Base-by-base conservation (phyloP, 2,329 filamentous ascomycete species). In the Diaporthe sp. region DNA sequence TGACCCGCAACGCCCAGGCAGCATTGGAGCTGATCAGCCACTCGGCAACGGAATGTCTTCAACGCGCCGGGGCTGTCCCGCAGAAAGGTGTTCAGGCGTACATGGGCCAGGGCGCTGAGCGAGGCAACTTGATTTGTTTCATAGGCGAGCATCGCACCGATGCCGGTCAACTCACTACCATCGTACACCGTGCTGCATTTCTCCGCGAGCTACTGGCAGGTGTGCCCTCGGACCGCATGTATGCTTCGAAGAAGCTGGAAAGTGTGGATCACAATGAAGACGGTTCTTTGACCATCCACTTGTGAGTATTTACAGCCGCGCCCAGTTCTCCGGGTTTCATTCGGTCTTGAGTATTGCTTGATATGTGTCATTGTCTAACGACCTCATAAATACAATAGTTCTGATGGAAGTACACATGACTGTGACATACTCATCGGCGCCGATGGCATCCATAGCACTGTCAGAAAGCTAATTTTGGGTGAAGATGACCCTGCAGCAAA, bases 351-450 rank as follows among this genome's bases (percentile, higher is more conserved):
- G 45, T 10, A 47, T 6, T 47, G 28, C 12, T n/a, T 13, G 1
- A 25, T 4, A 52, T 13, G 1, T 50, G 13, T 12, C 47, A 52
- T 5, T 25, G 1, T 25, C 3, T 25, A 52, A 52, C n/a, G 13
- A 22, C 3, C 3, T 50, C 22, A 50, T 4, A n/a, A 50, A 8
- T 13, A 12, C 12, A 3, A 25, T 6, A 25, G 47, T 8, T 52
- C 77, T 1, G 79, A 80, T 35, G 76, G 74, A 2, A 79, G 70
- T 6, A 78, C 74, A 1, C 77, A 79, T 50, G 77, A 79, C 6
- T 80, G 82, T n/a, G 82, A 85, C 72, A 77, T 84, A n/a, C 80
- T 85, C 22, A 77, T 86, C 57, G 83, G 82, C 1, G 83, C 83
- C 17, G 84, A 86, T 71, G 84, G 84, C n/a, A 82, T 85, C 10